Base-by-base conservation (phyloP, 495 filamentous ascomycete species). In the Penicillium cosmopolitanum region DNA sequence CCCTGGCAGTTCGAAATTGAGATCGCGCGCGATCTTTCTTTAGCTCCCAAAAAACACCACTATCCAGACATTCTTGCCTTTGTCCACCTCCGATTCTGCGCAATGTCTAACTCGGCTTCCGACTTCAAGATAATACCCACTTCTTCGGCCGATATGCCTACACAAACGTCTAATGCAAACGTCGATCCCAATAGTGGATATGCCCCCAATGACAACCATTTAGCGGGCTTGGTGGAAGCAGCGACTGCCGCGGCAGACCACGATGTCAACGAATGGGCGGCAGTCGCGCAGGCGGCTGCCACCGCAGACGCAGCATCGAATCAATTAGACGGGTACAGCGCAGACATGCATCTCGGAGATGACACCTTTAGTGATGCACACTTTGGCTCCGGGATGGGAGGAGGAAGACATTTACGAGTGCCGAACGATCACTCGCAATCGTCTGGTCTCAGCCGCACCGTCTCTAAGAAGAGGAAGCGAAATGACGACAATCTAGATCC, bases 371-470 rank as follows among this genome's bases (percentile, higher is more conserved):
- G 69, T 3, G 77, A 80, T 52, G 54, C 69, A 21, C 66, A 70
- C 15, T 80, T 79, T 36, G 69, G 62, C 2, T 25, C 67, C 6
- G 62, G 69, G 2, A 62, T 75, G 19, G 54, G 65, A 23, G 62
- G 61, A 15, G 71, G 66, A 12, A 69, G 73, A 57, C 68, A 72
- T 12, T 50, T 74, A 40, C 67, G 73, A 47, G 69, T 58, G 12
- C 63, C 64, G 11, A 70, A 93, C 70, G 85, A 85, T 59, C 93
- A 97, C 69, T 79, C 89, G 34, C 92, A 96, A 66, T 87, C 92
- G 4, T 67, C 86, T 11, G 94, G 94, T 10, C 77, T 98, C 57
- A 71, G 76, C 21, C 62, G 78, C 23, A 64, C 71, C 3, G 75
- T 66, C 11, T 73, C 78, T 0, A 79, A 77, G 56, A 80, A 80